Evolutionary conservation across 768 basidiomycete species (phyloP).

Genomic region (Collybia sp.): DNA sequence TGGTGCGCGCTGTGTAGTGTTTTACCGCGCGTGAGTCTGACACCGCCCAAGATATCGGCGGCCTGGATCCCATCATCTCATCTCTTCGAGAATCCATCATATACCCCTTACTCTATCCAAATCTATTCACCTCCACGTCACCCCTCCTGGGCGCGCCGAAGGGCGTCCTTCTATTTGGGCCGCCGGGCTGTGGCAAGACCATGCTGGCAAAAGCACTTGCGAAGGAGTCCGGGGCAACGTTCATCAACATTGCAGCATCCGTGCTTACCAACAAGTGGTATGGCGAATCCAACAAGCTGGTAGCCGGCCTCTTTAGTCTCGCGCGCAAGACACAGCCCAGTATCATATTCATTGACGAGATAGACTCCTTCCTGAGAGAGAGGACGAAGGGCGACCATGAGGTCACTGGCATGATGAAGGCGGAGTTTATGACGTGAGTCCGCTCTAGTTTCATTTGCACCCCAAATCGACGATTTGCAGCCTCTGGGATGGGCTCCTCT

Average conservation of each 20-base stretch:
- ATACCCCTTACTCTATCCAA: constrained; percentile 87
- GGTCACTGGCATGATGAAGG: constrained; percentile 98
- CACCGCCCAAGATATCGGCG: constrained; percentile 68
- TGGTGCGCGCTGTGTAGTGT: constrained; percentile 37
- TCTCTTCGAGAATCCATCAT: constrained; percentile 94
- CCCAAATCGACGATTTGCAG: constrained; percentile 29
- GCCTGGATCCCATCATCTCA: constrained; percentile 85
- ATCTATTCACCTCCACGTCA: constrained; percentile 79
- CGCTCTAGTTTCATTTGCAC: neutral
- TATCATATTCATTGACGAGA: constrained; percentile 99
- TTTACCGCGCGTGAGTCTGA: constrained; percentile 1
- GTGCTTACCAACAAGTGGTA: constrained; percentile 48
- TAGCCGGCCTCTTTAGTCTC: constrained; percentile 90
- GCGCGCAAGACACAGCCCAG: constrained; percentile 91
- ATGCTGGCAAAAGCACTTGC: constrained; percentile 99
- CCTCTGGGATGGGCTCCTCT: constrained; percentile 92
- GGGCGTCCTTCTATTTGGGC: constrained; percentile 93
- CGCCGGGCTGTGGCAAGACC: constrained; percentile 98
- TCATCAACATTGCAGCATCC: constrained; percentile 62
- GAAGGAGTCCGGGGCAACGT: constrained; percentile 95
- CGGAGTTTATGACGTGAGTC: constrained; percentile 87
- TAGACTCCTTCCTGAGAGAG: constrained; percentile 91
- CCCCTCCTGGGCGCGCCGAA: constrained; percentile 88
- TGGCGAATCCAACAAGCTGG: constrained; percentile 79
- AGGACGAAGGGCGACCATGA: constrained; percentile 89